Percentiles rank a stretch among this genome's conserved stretches.
Conservation (phyloP, 768 basidiomycete genomes). For the Mycena polygramma region DNA sequence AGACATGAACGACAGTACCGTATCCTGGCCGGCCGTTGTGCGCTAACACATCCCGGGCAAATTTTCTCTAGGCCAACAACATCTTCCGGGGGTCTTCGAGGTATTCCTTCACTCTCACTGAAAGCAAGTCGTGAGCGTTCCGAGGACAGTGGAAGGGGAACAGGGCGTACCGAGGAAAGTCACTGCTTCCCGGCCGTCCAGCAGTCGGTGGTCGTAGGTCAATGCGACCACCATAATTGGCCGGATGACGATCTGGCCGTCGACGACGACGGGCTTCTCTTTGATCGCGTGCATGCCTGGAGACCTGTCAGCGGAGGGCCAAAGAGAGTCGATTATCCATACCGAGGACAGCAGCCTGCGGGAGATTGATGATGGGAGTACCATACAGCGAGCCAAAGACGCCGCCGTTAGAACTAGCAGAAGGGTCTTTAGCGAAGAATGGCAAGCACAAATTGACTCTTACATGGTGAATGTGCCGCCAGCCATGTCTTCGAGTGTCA, state of each 20-base stretch:
- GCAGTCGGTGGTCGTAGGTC: conserved; percentile 95
- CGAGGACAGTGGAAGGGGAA: neutral
- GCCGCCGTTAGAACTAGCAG: conserved; percentile 92
- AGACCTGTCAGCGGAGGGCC: neutral
- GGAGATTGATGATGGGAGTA: conserved; percentile 99
- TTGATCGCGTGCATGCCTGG: conserved; percentile 95
- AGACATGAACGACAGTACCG: conserved; percentile 14
- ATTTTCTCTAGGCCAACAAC: conserved; percentile 64
- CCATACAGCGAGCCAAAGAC: conserved; percentile 98
- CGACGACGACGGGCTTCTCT: conserved; percentile 89
- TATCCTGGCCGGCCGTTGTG: neutral
- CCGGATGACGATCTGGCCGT: conserved; percentile 96
- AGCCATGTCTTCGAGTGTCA: conserved; percentile 98
- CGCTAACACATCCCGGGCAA: neutral
- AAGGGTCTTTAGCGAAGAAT: neutral
- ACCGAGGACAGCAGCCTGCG: conserved; percentile 94
- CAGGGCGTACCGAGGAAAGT: conserved; percentile 91
- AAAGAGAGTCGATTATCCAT: conserved; percentile 38
- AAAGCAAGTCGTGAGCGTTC: conserved; percentile 1
- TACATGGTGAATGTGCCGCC: conserved; percentile 99
- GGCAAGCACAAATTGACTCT: conserved; percentile 43
- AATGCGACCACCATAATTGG: conserved; percentile 97
- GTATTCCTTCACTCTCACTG: conserved; percentile 94
- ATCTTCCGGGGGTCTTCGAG: conserved; percentile 96
- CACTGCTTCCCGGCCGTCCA: conserved; percentile 96